Percentiles rank a stretch among this genome's conserved stretches.
phyloP scores from a whole-genome alignment of 768 basidiomycete genomes.

The Hygrocybe coccinea region DNA sequence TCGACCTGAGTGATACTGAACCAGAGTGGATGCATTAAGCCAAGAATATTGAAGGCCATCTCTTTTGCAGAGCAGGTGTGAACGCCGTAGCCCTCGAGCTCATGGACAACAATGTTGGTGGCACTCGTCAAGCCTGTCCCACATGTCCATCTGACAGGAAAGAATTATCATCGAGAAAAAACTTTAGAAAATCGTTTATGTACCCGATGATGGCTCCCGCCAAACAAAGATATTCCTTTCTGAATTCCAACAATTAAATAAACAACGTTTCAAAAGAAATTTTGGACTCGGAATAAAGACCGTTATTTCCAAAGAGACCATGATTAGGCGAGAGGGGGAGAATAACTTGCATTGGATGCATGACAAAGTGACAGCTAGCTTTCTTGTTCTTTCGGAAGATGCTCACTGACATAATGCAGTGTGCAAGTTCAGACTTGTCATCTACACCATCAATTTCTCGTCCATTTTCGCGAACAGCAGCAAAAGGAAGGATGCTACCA shows the following conservation, averaged over 20 bases:
- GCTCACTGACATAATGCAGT: constrained; percentile 98
- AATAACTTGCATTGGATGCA: constrained; percentile 97
- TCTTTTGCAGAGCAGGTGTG: constrained; percentile 99
- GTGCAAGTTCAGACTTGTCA: constrained; percentile 95
- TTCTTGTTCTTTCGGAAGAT: constrained; percentile 97
- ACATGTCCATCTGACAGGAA: constrained; percentile 76
- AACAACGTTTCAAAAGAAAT: constrained; percentile 96
- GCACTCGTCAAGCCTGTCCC: constrained; percentile 97
- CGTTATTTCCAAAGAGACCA: constrained; percentile 95
- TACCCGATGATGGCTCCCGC: constrained; percentile 98
- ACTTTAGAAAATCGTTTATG: constrained; percentile 20
- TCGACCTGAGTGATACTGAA: constrained; percentile 99
- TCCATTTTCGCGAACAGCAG: constrained; percentile 97
- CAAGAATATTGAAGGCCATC: constrained; percentile 99
- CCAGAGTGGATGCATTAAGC: constrained; percentile 96
- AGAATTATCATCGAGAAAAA: neutral
- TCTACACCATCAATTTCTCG: constrained; percentile 97
- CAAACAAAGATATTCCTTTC: constrained; percentile 96
- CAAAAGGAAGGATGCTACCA: constrained; percentile 96
- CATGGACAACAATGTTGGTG: constrained; percentile 90
- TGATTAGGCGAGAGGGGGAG: constrained; percentile 97
- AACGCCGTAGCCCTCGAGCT: constrained; percentile 87
- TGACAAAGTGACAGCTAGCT: constrained; percentile 92
- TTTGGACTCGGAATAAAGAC: constrained; percentile 97
- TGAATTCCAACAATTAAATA: constrained; percentile 97